phyloP scores from a whole-genome alignment of 208 protist genomes.

The Trypanosoma vivax region DNA sequence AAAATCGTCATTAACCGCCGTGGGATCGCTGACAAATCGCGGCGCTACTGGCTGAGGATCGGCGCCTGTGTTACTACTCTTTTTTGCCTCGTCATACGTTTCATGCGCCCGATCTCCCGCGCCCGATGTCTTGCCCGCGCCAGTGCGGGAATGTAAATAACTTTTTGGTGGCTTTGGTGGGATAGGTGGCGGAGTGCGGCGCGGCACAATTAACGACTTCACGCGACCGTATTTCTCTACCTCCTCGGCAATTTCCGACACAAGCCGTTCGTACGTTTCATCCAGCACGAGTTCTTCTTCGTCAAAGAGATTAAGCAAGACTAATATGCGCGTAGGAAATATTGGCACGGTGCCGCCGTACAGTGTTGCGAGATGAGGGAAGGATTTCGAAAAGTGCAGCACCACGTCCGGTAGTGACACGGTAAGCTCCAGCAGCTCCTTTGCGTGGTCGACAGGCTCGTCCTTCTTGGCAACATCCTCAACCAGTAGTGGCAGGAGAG shows the following conservation, averaged over 20 bases:
- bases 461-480: constrained; percentile 21
- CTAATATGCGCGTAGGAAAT: constrained; percentile 73
- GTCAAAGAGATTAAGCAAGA: constrained; percentile 84
- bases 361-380: constrained; percentile 66
- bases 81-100: background rate
- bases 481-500: constrained; percentile 38
- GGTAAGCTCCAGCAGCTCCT: constrained; percentile 55
- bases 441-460: constrained; percentile 57
- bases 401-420: constrained; percentile 51
- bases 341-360: constrained; percentile 63
- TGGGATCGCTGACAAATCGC: too few species aligned
- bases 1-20: too few species aligned
- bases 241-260: constrained; percentile 71
- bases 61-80: background rate
- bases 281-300: constrained; percentile 78
- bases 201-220: constrained; percentile 67
- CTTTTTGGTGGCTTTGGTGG: constrained; percentile 42
- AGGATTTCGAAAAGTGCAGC: constrained; percentile 40
- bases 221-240: constrained; percentile 82
- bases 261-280: constrained; percentile 53
- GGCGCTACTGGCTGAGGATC: too few species aligned
- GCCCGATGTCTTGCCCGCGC: constrained; percentile 1
- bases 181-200: constrained; percentile 51
- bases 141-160: constrained; percentile 11
- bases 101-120: background rate